Percentiles rank a stretch among this genome's conserved stretches.
These are phyloP conservation scores for Curvularia lunata DNA, from an alignment of 2,329 filamentous ascomycete genomes.

Conservation along the genomic window DNA sequence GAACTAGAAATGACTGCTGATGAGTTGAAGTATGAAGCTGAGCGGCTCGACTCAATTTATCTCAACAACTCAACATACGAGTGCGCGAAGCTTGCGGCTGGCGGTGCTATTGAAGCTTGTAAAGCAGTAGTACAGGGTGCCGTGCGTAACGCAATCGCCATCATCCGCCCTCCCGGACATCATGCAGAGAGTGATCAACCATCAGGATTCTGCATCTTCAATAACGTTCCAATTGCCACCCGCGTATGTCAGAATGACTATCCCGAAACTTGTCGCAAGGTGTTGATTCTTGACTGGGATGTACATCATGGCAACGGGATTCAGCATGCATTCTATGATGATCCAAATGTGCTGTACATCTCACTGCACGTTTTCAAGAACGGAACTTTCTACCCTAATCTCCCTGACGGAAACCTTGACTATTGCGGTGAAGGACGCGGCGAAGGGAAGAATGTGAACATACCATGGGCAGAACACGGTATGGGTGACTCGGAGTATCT, in stretches of 20 bases:
- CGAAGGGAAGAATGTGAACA: conserved; percentile 70
- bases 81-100: conserved; percentile 82
- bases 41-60: conserved; percentile 54
- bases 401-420: conserved; percentile 63
- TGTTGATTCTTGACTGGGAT: conserved; percentile 91
- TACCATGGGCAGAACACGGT: conserved; percentile 70
- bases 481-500: conserved; percentile 98
- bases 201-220: conserved; percentile 97
- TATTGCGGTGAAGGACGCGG: conserved; percentile 65
- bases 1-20: conserved; percentile 55
- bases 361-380: conserved; percentile 89
- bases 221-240: conserved; percentile 95
- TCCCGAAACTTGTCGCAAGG: conserved; percentile 80
- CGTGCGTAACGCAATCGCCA: conserved; percentile 93
- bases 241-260: conserved; percentile 83
- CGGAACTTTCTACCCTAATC: conserved; percentile 81
- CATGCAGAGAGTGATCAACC: conserved; percentile 86
- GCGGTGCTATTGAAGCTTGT: conserved; percentile 94
- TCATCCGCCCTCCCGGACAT: conserved; percentile 93
- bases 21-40: conserved; percentile 72
- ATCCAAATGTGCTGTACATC: conserved; percentile 94
- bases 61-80: conserved; percentile 80
- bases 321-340: conserved; percentile 93
- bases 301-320: conserved; percentile 86
- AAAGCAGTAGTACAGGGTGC: conserved; percentile 82